Evolutionary conservation across 116 monocot species (phyloP).

Genomic region (Thalassia testudinum): DNA sequence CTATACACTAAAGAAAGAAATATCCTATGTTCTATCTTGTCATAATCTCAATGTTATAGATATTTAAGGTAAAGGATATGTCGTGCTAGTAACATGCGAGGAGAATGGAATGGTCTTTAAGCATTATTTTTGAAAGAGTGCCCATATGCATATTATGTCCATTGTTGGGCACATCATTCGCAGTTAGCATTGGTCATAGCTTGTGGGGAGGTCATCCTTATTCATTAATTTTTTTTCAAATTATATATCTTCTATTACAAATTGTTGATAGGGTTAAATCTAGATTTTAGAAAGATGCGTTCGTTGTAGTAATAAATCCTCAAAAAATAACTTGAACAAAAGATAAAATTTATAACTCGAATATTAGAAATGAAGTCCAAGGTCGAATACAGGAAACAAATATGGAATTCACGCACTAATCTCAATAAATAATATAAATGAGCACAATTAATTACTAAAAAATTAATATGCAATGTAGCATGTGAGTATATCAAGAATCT

Average conservation of each 20-base stretch:
- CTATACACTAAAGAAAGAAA: conserved; percentile 4
- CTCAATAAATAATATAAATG: no score
- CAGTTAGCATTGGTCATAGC: conserved; percentile 1
- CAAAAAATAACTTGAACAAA: no score
- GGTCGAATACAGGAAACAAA: no score
- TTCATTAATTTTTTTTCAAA: conserved; percentile 6
- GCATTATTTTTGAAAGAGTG: conserved; percentile 1
- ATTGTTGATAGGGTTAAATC: no score
- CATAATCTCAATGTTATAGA: conserved; percentile 7
- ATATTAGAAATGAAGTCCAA: no score
- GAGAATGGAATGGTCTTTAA: background rate
- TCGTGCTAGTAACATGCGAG: conserved; percentile 6
- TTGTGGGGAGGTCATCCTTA: background rate
- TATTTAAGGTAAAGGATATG: conserved; percentile 6
- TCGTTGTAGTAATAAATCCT: no score
- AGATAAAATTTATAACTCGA: no score
- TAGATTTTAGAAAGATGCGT: no score
- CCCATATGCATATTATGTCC: conserved; percentile 7
- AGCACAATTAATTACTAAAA: no score
- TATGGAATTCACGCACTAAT: no score
- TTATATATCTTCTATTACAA: background rate
- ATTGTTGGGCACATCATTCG: conserved; percentile 5
- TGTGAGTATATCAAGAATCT: no score
- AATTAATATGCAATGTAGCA: no score
- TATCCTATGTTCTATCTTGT: background rate